Conservation (phyloP, 805 yeast genomes). For the Yarrowia sp. region DNA sequence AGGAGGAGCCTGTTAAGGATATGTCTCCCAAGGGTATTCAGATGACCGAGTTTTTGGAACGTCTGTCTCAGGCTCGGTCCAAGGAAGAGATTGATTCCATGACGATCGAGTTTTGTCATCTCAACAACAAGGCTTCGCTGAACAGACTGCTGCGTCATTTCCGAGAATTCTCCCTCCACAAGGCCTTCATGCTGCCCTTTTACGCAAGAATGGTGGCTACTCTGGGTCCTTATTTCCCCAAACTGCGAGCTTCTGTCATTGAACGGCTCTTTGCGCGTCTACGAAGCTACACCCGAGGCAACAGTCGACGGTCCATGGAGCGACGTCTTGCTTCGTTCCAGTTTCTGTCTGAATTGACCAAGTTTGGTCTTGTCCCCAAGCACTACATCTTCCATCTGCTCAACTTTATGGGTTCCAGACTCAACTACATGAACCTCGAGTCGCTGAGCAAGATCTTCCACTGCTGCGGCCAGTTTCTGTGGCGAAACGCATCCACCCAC, state of each 20-base stretch:
- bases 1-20: conserved; percentile 47
- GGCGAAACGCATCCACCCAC: conserved; percentile 62
- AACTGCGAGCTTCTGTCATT: conserved; percentile 29
- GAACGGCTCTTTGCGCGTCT: conserved; percentile 22
- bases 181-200: conserved; percentile 50
- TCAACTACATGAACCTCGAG: conserved; percentile 67
- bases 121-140: conserved; percentile 77
- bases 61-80: conserved; percentile 42
- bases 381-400: conserved; percentile 77
- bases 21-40: conserved; percentile 37
- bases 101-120: conserved; percentile 49
- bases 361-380: conserved; percentile 75
- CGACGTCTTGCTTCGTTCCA: conserved; percentile 50
- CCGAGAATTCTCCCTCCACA: conserved; percentile 54
- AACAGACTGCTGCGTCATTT: conserved; percentile 66
- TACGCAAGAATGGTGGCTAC: conserved; percentile 76
- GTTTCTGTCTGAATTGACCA: conserved; percentile 76
- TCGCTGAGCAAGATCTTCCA: conserved; percentile 75
- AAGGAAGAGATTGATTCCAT: conserved; percentile 47
- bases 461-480: conserved; percentile 69
- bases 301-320: conserved; percentile 32
- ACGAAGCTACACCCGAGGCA: conserved; percentile 33
- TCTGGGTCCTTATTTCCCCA: conserved; percentile 56
- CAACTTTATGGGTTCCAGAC: conserved; percentile 61
- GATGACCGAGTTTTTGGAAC: conserved; percentile 40